Evolutionary conservation across 2,329 filamentous ascomycete species (phyloP), one percentile per base, ranked within the genome.

Genomic region (Aspergillus persii): DNA sequence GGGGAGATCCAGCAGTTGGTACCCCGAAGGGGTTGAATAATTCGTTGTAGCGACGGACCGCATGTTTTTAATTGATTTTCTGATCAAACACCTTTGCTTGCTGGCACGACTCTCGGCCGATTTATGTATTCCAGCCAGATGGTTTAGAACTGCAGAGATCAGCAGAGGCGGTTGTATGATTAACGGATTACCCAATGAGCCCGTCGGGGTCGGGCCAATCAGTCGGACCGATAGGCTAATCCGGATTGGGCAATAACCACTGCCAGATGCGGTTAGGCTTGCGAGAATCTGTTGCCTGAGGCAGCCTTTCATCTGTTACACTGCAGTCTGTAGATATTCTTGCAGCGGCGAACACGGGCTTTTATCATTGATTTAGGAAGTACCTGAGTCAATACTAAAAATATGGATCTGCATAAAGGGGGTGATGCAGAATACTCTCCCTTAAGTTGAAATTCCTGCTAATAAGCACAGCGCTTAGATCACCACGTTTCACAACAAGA

Each of bases 1-100:
- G 8, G 65, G 58, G n/a, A 68, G 44, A 6, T 69, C 66, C 1
- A 58, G 62, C 4, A 69, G 44, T 44, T 61, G 58, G 33, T 69
- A 68, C 6, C 53, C 64, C 1, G 63, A 67, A 11, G 67, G 66
- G 18, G 54, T 52, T 2, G 64, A 57, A 53, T 69, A 66, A 12
- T 54, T 31, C n/a, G 63, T n/a, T 3, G 60, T 64, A 33, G 59
- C 61, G 11, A 68, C 33, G 23, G 66, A 66, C 26, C 66, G 52
- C 66, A 68, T 68, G 5, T 27, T 53, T 26, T 2, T 12, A 41
- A n/a, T 41, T 41, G 36, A 4, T 41, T 3, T 3, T 15, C 15
- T 23, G 18, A 2, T 23, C 18, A 23, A 41, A n/a, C 1, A 5
- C 12, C n/a, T 15, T n/a, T 15, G 12, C 12, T 12, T 41, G 6